phyloP scores from a whole-genome alignment of 371 early-diverging fungal genomes.

The Apophysomyces ossiformis region DNA sequence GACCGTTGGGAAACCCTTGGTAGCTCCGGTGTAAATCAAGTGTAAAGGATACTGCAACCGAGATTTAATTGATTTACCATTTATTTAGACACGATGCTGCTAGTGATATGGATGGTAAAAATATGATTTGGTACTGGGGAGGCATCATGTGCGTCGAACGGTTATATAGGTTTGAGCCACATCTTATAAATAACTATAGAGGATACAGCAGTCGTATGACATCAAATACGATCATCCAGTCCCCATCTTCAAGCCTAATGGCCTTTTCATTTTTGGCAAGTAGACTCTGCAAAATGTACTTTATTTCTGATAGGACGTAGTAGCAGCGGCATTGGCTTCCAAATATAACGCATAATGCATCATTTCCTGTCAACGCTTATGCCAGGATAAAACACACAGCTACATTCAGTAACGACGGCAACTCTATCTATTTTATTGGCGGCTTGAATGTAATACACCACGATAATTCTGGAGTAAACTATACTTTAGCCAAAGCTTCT shows the following conservation, averaged over 20 bases:
- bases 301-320: not conserved
- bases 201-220: not conserved
- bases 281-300: not conserved
- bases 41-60: not conserved
- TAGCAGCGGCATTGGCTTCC: slow-evolving; percentile 1
- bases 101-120: slow-evolving; percentile 17
- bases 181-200: not conserved
- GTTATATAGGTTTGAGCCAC: not conserved
- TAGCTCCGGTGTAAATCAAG: slow-evolving; percentile 7
- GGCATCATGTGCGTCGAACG: slow-evolving; percentile 14
- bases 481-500: slow-evolving; percentile 8
- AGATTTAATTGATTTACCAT: not conserved
- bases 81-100: slow-evolving; percentile 16
- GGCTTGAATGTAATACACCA: slow-evolving; percentile 16
- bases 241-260: not conserved
- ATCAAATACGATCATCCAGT: not conserved
- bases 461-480: not conserved
- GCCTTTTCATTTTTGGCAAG: not conserved
- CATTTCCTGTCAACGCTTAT: not conserved
- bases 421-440: slow-evolving; percentile 22
- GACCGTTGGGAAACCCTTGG: slow-evolving; percentile 17
- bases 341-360: not conserved
- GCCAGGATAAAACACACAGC: slow-evolving; percentile 21
- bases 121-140: slow-evolving; percentile 22
- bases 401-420: slow-evolving; percentile 16